Evolutionary conservation across 331 rosid species (phyloP), one percentile per base, ranked within the genome.

Genomic region (Cucumis variabilis): DNA sequence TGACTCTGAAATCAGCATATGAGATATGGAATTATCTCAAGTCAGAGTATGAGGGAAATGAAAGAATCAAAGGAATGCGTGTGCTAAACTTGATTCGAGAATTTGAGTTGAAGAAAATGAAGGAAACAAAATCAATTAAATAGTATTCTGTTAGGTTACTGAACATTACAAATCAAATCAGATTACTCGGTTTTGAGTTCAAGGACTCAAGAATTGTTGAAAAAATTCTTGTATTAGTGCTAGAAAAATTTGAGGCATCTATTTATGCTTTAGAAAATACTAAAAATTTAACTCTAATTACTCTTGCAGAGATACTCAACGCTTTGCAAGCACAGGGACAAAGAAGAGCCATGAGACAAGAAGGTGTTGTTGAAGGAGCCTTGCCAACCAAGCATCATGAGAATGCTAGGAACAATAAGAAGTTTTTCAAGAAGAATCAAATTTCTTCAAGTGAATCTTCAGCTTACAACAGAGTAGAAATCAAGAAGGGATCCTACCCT

Each of bases 11-110:
- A 11, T 37, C 28, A 76, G 16, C 30, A 27, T 27, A 75, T 13
- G 82, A 44, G 23, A 76, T 76, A 27, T 76, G 19, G 30, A 20
- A 33, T 50, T 76, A 33, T 44, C 82, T 76, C 82, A 16, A 76
- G 27, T 16, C 15, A 7, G 30, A 78, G 30, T 48, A 11, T 48
- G 62, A 44, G 63, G 83, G 37, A 44, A 62, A 77, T 10, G 83
- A n/a, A 77, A 23, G 37, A 48, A 77, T 77, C 63, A 77, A 48
- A 77, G 33, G 83, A 77, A 53, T 53, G 60, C 60, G 7, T 14
- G 19, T 53, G 60, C 60, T 53, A 53, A 53, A 53, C 13, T 12
- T 48, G 83, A 77, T 44, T 37, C 16, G 62, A 24, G 63, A 46
- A 77, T 48, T 77, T 1, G 83, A 48, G 62, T 13, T 20, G 30